These are phyloP conservation scores for Didymella pomorum DNA, from an alignment of 2,329 filamentous ascomycete species.

Conservation along the genomic window DNA sequence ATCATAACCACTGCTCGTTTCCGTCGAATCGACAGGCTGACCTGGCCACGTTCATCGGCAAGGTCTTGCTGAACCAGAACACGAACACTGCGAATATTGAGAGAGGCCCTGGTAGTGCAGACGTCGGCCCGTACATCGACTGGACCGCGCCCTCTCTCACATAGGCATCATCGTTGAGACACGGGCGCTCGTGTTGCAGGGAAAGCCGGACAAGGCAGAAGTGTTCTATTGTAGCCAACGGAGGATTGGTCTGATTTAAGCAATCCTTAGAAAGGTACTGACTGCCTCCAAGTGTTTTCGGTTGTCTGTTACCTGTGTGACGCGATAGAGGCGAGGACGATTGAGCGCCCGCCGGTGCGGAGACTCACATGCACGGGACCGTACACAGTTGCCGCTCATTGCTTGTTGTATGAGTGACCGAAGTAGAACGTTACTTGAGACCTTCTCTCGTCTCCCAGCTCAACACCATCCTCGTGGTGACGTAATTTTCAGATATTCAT, in stretches of 20 bases:
- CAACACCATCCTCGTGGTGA: conserved; percentile 13
- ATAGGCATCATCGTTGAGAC: conserved; percentile 22
- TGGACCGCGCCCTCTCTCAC: conserved; percentile 48
- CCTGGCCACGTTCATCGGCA: conserved; percentile 63
- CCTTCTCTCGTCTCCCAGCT: conserved; percentile 1
- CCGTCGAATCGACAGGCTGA: conserved; percentile 62
- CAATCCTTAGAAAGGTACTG: no score
- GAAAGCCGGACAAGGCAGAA: no score
- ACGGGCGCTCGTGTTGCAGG: background rate
- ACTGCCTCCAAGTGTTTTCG: no score
- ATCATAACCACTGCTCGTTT: conserved; percentile 65
- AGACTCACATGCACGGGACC: background rate
- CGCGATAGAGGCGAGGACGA: background rate
- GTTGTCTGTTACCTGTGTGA: no score
- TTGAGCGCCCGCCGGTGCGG: background rate
- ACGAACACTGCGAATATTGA: conserved; percentile 46
- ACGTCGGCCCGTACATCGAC: conserved; percentile 48
- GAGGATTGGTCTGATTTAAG: no score
- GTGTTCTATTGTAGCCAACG: no score
- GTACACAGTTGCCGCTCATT: background rate
- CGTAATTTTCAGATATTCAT: background rate
- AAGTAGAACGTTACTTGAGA: background rate
- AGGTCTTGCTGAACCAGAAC: conserved; percentile 54
- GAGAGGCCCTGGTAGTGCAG: conserved; percentile 42
- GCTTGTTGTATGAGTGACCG: background rate